Evolutionary conservation across 2,329 filamentous ascomycete species (phyloP).

Genomic region (Talaromyces atroroseus): DNA sequence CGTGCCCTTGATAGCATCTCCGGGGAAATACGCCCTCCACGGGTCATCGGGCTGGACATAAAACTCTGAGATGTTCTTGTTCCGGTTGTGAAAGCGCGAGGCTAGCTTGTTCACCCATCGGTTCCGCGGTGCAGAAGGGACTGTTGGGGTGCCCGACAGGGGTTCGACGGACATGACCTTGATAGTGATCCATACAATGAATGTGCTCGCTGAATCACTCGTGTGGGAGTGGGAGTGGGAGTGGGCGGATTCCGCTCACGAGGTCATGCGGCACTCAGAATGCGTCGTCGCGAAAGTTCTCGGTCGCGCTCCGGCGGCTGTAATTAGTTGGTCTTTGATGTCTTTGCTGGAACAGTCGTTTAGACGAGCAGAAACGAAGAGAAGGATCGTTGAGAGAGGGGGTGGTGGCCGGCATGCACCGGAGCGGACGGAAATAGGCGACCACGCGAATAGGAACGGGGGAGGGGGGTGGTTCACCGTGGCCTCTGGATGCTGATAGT

Average conservation of each 20-base stretch:
- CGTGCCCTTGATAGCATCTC: constrained; percentile 57
- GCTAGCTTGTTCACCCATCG: constrained; percentile 51
- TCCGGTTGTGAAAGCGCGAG: constrained; percentile 48
- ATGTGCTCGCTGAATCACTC: background rate
- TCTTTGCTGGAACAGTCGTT: background rate
- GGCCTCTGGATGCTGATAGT: background rate
- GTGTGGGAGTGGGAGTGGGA: background rate
- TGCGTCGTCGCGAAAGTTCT: background rate
- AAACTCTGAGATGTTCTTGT: constrained; percentile 56
- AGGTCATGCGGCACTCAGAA: background rate
- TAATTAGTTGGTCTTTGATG: background rate
- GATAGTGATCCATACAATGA: constrained; percentile 29
- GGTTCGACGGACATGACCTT: constrained; percentile 38
- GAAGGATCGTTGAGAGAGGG: background rate
- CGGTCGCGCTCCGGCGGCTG: background rate
- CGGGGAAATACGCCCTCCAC: constrained; percentile 57
- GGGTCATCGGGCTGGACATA: constrained; percentile 59
- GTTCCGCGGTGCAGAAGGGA: constrained; percentile 35
- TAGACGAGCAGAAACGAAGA: background rate
- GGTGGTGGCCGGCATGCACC: background rate
- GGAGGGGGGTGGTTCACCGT: background rate
- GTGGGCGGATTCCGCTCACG: background rate
- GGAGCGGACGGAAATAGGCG: constrained; percentile 5
- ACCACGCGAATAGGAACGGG: constrained; percentile 7
- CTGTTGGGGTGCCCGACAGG: constrained; percentile 26